These are phyloP conservation scores for Arachnomyces sp. DNA, from an alignment of 2,329 filamentous ascomycete species.

Conservation along the genomic window DNA sequence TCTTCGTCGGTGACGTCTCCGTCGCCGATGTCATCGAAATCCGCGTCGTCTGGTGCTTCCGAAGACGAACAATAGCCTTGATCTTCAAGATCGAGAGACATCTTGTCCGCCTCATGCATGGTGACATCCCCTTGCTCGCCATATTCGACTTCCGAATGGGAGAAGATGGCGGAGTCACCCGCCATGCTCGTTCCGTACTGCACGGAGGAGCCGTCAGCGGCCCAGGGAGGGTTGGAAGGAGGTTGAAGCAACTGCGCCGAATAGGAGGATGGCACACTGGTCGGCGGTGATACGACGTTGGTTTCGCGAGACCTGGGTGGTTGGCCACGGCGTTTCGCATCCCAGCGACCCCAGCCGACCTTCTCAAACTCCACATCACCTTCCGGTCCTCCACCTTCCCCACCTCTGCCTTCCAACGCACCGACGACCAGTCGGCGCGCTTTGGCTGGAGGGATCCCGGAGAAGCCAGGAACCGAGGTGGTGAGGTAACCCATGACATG, in stretches of 20 bases:
- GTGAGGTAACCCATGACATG: conserved; percentile 94
- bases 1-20: conserved; percentile 90
- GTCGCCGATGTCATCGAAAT: conserved; percentile 64
- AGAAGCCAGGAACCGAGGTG: conserved; percentile 86
- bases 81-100: conserved; percentile 69
- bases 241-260: conserved; percentile 42
- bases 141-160: conserved; percentile 58
- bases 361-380: conserved; percentile 69
- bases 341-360: conserved; percentile 95
- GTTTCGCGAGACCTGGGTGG: conserved; percentile 27
- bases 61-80: conserved; percentile 63
- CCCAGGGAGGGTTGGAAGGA: conserved; percentile 30
- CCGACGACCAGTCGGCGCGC: conserved; percentile 87
- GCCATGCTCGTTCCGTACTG: conserved; percentile 56
- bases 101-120: conserved; percentile 86
- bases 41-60: conserved; percentile 59
- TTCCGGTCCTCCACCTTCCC: conserved; percentile 46
- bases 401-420: conserved; percentile 67
- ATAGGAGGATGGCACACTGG: conserved; percentile 43
- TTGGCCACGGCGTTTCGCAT: conserved; percentile 68
- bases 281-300: conserved; percentile 40
- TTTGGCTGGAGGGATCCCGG: conserved; percentile 79
- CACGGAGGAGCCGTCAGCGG: conserved; percentile 25
- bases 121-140: conserved; percentile 51
- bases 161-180: conserved; percentile 67